Evolutionary conservation across 2,329 filamentous ascomycete genomes (phyloP), one percentile per base, ranked within the genome.

Genomic region (Rosellinia necatrix): DNA sequence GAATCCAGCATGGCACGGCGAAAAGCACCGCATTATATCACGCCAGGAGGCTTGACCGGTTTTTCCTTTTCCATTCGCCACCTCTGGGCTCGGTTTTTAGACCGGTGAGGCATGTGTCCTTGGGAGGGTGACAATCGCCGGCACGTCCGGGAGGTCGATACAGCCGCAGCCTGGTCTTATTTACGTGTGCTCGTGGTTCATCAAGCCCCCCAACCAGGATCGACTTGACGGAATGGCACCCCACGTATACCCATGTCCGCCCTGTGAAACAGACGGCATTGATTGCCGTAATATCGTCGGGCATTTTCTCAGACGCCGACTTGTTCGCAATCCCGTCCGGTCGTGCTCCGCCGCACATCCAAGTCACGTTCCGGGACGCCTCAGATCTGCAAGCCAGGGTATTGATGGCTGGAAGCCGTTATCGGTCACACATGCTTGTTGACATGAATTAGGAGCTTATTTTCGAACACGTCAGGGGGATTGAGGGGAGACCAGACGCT

Each of bases 81-180:
- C n/a, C n/a, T n/a, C n/a, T n/a, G n/a, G n/a, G n/a, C n/a, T n/a
- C n/a, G n/a, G n/a, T n/a, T n/a, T n/a, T n/a, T n/a, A n/a, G n/a
- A n/a, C n/a, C n/a, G n/a, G n/a, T n/a, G n/a, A n/a, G n/a, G n/a
- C n/a, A n/a, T n/a, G n/a, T n/a, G n/a, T 37, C 19, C 6, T 25
- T 17, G 10, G 13, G 21, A 13, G 24, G 25, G 19, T 30, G 49
- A 19, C 27, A 29, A 44, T 44, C 43, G 49, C 49, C 55, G 55
- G 46, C 19, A 19, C 30, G 38, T 30, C 44, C 49, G 49, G 38
- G 42, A 21, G 35, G 9, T 21, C 29, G 30, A 38, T 4, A 44
- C 21, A 12, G 21, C 13, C 17, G 35, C 53, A 27, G 8, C 22
- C 6, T 24, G 17, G n/a, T n/a, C n/a, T n/a, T n/a, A n/a, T n/a